Base-by-base conservation (phyloP, 352 stramenopile species). In the Phytopythium litorale region DNA sequence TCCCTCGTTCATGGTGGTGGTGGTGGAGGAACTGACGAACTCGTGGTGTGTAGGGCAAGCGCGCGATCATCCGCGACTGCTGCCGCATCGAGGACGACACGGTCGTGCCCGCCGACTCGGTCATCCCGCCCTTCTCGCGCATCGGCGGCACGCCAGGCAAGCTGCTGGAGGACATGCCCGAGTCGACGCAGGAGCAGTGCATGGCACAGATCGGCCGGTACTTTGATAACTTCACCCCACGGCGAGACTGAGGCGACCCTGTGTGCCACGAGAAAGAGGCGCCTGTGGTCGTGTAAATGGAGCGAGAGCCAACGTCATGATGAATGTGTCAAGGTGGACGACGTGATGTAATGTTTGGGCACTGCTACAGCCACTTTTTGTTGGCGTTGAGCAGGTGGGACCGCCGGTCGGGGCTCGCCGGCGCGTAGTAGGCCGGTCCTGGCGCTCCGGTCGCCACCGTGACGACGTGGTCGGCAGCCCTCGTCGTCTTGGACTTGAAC, bases 51-150 rank as follows among this genome's bases (percentile, higher is more conserved):
- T 42, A 94, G 84, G 82, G 83, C 43, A 94, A 94, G 64, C 83
- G 83, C 21, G 75, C 75, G 18, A 92, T 94, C 56, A 91, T 94
- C 66, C 83, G 83, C 58, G 85, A 94, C 64, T 94, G 85, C 71
- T 94, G 85, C 48, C 78, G 72, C 60, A 91, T 94, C 51, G 85
- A 91, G 66, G 83, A 92, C 63, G 87, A 92, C 61, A 89, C 81
- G 13, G 68, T 94, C 33, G 73, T 94, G 23, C 79, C 85, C n/a
- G 66, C 81, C 32, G 85, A 94, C 56, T 70, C 84, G 2, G 81
- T 92, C 46, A 88, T 94, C 38, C 78, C 81, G 11, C 85, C 85
- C 15, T 94, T 92, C 59, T 91, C 83, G 15, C 78, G 73, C 21
- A 80, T 94, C 51, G 66, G 78, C 23, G 85, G 85, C 28, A 83